A percentile compares a stretch with the other conserved stretches of the same genome.
These are phyloP conservation scores for Rhododendron mucronatum DNA, from an alignment of 148 eudicot genomes.

Conservation along the genomic window DNA sequence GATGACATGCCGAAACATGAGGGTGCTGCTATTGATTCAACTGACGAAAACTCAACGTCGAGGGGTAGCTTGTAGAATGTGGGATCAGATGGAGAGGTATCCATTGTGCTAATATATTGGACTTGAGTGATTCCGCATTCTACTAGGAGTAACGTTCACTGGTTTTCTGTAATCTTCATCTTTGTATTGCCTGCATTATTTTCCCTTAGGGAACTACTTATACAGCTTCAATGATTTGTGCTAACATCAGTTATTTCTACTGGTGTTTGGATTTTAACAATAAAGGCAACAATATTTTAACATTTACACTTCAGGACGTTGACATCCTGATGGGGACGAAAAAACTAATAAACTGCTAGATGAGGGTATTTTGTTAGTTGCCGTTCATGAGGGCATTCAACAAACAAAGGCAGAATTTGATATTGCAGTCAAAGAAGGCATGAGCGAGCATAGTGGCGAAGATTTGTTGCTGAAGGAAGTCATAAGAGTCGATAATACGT, in stretches of 20 bases:
- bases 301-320: neutral
- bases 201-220: neutral
- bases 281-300: neutral
- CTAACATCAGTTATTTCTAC: neutral
- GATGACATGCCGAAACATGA: constrained; percentile 20
- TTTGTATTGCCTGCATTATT: neutral
- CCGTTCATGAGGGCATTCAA: too few relatives aligned
- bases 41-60: neutral
- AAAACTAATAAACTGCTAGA: too few relatives aligned
- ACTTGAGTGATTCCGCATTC: neutral
- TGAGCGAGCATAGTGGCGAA: too few relatives aligned
- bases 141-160: neutral
- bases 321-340: neutral
- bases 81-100: constrained; percentile 1
- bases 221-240: neutral
- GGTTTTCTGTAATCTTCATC: neutral
- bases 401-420: too few relatives aligned
- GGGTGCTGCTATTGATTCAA: constrained; percentile 12
- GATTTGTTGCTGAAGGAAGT: too few relatives aligned
- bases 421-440: too few relatives aligned
- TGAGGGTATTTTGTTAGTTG: too few relatives aligned
- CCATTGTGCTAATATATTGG: neutral
- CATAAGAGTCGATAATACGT: too few relatives aligned
- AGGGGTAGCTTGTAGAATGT: neutral
- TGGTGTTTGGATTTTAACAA: neutral